phyloP scores from a whole-genome alignment of 768 basidiomycete species.

The Termitomyces sp. region DNA sequence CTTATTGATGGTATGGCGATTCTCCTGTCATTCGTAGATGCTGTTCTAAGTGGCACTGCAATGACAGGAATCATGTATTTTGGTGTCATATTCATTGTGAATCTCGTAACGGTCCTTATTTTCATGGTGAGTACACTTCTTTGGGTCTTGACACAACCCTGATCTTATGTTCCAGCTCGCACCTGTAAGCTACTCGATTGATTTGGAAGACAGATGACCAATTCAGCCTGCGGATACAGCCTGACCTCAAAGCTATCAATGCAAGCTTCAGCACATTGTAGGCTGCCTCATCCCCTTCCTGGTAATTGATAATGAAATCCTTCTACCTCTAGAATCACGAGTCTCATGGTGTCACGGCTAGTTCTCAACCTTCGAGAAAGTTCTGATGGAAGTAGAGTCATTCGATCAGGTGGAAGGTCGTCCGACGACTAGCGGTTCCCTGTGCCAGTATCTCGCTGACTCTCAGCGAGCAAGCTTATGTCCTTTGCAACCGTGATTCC shows the following conservation, averaged over 20 bases:
- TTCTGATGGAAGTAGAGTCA: background rate
- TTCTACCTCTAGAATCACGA: slow-evolving; percentile 24
- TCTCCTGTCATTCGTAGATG: background rate
- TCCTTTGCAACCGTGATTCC: background rate
- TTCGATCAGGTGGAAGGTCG: background rate
- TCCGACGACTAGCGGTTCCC: background rate
- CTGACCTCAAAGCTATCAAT: slow-evolving; percentile 35
- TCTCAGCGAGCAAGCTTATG: background rate
- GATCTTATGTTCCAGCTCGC: background rate
- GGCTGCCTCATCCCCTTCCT: background rate
- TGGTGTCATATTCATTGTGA: slow-evolving; percentile 4
- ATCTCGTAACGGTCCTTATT: slow-evolving; percentile 7
- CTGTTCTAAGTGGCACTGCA: background rate
- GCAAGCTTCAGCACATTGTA: slow-evolving; percentile 38
- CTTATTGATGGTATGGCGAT: background rate
- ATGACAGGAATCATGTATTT: slow-evolving; percentile 4
- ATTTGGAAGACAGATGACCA: background rate
- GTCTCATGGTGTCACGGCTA: slow-evolving; percentile 35
- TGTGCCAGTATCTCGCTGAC: background rate
- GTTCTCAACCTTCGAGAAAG: slow-evolving; percentile 31
- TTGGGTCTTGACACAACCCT: background rate
- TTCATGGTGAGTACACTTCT: slow-evolving; percentile 1
- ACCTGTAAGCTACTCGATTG: background rate
- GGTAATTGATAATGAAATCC: background rate
- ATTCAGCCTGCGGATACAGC: slow-evolving; percentile 15